Evolutionary conservation across 768 basidiomycete genomes (phyloP), one percentile per base, ranked within the genome.

Genomic region (Rhizopogon vinicolor): DNA sequence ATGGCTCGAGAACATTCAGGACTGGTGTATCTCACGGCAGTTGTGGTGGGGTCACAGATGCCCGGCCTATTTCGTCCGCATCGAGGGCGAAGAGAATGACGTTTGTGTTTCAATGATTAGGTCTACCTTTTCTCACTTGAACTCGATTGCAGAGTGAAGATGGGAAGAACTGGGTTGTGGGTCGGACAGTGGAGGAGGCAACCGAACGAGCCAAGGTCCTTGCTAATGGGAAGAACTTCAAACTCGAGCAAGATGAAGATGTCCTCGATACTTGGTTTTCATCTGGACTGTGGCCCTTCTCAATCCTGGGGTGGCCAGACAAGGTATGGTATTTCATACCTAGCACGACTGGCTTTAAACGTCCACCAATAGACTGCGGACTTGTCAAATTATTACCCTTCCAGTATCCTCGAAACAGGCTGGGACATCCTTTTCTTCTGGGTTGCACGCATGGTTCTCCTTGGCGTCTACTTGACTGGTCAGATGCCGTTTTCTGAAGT

Each of bases 391-490:
- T 98, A 91, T 76, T 99, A 95, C 70, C 97, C 97, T 0, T 74
- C 91, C 2, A 82, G 86, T n/a, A 62, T 98, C 43, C 83, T 98
- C 31, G 97, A 98, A 74, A 99, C 97, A 0, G 97, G 97, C 44
- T 98, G 97, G 96, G 97, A 98, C 60, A 98, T 98, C 64, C 72
- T 99, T n/a, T 95, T 95, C 81, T 98, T 98, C 83, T 99, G 97
- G 97, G 96, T 98, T 7, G 95, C 97, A 14, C 89, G 97, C 42
- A 99, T 98, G 96, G 96, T 91, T 48, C 75, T 99, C 65, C 84
- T 98, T 37, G 96, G 97, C 42, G 74, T 93, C 63, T 81, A 88
- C 54, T 83, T 98, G 44, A 99, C 97, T 0, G 94, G 82, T 28
- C 71, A 89, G 64, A 82, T 99, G 77, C 97, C 97, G 1, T 99